Percentiles rank a stretch among this genome's conserved stretches.
Conservation (phyloP, 75 land plant species). For the Pinus tabuliformis region DNA sequence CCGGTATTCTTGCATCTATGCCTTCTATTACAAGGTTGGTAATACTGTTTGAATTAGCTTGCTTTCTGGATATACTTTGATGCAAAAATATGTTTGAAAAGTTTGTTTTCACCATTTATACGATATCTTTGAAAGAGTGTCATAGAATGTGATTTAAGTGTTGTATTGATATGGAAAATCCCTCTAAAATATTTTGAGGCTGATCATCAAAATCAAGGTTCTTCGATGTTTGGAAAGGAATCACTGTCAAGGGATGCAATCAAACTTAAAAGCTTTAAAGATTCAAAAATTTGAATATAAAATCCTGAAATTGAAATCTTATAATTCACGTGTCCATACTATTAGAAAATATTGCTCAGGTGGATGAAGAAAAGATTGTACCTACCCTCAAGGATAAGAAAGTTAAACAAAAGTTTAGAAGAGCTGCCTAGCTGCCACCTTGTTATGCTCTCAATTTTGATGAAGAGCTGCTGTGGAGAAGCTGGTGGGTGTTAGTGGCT, state of each 20-base stretch:
- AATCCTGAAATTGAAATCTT: not conserved
- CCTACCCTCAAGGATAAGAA: too few species aligned
- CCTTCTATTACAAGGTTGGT: slow-evolving; percentile 87
- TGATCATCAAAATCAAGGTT: not conserved
- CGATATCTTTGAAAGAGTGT: not conserved
- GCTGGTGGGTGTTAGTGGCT: too few species aligned
- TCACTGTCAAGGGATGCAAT: too few species aligned
- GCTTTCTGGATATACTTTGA: slow-evolving; percentile 5
- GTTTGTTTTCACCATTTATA: not conserved
- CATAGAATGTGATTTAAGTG: not conserved
- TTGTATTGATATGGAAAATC: not conserved
- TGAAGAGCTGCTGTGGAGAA: too few species aligned
- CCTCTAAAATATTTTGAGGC: too few species aligned
- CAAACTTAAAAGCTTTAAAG: not conserved
- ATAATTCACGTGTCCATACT: not conserved
- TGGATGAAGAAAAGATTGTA: too few species aligned
- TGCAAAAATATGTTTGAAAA: not conserved
- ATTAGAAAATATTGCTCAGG: too few species aligned
- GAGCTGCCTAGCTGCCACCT: too few species aligned
- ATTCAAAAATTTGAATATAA: not conserved
- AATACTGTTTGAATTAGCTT: slow-evolving; percentile 1
- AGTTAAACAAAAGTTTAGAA: too few species aligned
- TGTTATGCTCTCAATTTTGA: too few species aligned
- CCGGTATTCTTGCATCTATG: slow-evolving; percentile 86
- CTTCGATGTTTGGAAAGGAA: not conserved